These are phyloP conservation scores for Fragaria iinumae DNA, from an alignment of 306 rosid genomes.

Conservation along the genomic window DNA sequence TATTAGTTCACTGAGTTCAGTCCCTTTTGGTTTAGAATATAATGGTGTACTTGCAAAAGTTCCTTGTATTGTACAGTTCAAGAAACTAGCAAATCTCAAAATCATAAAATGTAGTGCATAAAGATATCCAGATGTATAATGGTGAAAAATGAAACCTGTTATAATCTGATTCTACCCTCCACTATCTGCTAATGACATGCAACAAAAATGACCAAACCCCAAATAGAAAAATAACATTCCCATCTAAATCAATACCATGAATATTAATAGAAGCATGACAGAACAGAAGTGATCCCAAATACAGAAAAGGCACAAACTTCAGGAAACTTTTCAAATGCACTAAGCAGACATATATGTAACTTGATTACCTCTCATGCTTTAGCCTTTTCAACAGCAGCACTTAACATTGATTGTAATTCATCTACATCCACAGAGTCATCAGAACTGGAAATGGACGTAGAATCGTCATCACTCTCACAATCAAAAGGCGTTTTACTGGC, in stretches of 20 bases:
- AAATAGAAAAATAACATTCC: background rate
- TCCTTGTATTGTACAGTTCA: background rate
- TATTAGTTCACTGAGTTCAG: background rate
- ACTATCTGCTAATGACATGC: background rate
- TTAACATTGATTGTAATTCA: no score
- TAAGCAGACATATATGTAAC: constrained; percentile 16
- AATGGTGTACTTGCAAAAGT: no score
- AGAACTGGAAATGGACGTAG: constrained; percentile 10
- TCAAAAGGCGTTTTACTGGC: background rate
- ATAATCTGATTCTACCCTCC: background rate
- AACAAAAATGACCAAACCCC: background rate
- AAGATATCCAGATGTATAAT: background rate
- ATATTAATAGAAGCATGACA: background rate
- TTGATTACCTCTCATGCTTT: constrained; percentile 3
- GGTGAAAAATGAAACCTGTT: background rate
- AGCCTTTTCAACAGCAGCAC: background rate
- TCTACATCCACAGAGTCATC: constrained; percentile 12
- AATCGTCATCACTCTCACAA: background rate
- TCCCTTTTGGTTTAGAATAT: background rate
- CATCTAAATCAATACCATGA: background rate
- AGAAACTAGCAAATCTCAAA: background rate
- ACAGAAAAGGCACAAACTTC: constrained; percentile 9
- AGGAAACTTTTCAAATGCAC: constrained; percentile 16
- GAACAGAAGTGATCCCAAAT: background rate
- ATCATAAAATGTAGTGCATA: background rate